These are phyloP conservation scores for Stephanodiscus minutulus DNA, from an alignment of 108 stramenopile genomes.

Conservation along the genomic window DNA sequence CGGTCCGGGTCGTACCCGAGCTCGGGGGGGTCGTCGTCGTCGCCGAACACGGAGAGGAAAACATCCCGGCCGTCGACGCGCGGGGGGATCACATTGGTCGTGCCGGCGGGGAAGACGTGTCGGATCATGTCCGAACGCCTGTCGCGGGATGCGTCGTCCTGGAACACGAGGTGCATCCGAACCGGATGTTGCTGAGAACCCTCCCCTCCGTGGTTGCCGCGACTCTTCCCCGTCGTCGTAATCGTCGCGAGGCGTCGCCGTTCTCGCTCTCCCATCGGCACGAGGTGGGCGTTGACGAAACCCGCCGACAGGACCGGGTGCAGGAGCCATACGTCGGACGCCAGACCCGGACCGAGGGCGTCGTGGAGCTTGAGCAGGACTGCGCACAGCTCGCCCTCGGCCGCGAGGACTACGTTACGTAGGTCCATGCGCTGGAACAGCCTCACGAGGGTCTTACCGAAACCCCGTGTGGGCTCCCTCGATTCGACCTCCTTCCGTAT, in stretches of 20 bases:
- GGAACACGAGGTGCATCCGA: slow-evolving; percentile 32
- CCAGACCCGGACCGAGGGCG: slow-evolving; percentile 9
- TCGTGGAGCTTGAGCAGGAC: slow-evolving; percentile 42
- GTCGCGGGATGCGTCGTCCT: slow-evolving; percentile 25
- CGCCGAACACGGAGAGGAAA: slow-evolving; percentile 13
- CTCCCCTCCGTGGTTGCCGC: no score
- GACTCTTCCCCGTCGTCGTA: no score
- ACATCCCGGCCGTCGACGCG: not conserved
- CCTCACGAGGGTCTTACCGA: slow-evolving; percentile 45
- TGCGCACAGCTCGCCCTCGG: slow-evolving; percentile 38
- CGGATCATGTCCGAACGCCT: slow-evolving; percentile 28
- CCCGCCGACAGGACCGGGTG: slow-evolving; percentile 32
- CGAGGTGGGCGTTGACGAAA: slow-evolving; percentile 42
- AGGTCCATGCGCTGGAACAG: slow-evolving; percentile 46
- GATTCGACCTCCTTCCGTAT: slow-evolving; percentile 35
- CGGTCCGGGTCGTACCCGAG: slow-evolving; percentile 35
- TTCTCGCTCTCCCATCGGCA: slow-evolving; percentile 10
- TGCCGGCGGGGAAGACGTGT: slow-evolving; percentile 24
- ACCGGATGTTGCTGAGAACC: no score
- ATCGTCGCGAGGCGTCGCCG: not conserved
- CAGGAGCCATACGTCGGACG: slow-evolving; percentile 19
- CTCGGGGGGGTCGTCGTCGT: not conserved
- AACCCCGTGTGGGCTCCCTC: slow-evolving; percentile 35
- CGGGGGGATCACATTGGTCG: slow-evolving; percentile 15
- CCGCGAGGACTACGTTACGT: slow-evolving; percentile 31